Conservation (phyloP, 805 yeast genomes). For the Pichia rugopelliculosa region DNA sequence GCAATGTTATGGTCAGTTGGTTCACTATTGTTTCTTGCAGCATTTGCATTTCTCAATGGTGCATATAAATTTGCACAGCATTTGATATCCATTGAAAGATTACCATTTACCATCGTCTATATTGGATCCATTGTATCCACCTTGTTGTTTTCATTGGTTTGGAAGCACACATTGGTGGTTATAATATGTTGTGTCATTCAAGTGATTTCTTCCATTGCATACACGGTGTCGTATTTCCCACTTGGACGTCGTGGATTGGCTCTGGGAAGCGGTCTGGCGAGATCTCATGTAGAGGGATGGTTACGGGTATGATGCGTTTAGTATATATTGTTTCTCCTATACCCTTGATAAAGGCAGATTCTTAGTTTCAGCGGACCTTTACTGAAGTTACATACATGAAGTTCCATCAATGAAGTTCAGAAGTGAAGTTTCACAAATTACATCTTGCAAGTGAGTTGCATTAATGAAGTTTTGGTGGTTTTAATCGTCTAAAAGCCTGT, state of each 20-base stretch:
- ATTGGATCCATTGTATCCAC: conserved; percentile 68
- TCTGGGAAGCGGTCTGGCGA: conserved; percentile 46
- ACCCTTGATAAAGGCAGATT: too few species aligned
- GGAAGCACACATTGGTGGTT: conserved; percentile 61
- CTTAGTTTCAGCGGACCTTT: too few species aligned
- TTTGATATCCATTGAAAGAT: conserved; percentile 58
- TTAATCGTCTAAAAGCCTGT: too few species aligned
- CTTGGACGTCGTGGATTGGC: conserved; percentile 71
- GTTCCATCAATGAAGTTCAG: too few species aligned
- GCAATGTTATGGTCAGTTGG: conserved; percentile 85
- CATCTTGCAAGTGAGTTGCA: too few species aligned
- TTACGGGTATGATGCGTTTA: conserved; percentile 11
- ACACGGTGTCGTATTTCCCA: conserved; percentile 85
- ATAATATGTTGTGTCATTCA: conserved; percentile 64
- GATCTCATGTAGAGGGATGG: conserved; percentile 25
- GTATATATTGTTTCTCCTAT: neutral
- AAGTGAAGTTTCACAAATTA: too few species aligned
- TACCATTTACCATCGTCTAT: conserved; percentile 67
- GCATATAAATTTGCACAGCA: conserved; percentile 67
- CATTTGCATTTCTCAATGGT: conserved; percentile 85
- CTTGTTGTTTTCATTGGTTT: conserved; percentile 56
- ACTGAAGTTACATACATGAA: too few species aligned
- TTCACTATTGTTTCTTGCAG: conserved; percentile 66
- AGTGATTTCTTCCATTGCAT: conserved; percentile 71
- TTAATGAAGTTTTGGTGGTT: too few species aligned